Percentiles rank a stretch among this genome's conserved stretches.
Conservation (phyloP, 1,139 yeast genomes). For the Nakaseomyces delphensis region DNA sequence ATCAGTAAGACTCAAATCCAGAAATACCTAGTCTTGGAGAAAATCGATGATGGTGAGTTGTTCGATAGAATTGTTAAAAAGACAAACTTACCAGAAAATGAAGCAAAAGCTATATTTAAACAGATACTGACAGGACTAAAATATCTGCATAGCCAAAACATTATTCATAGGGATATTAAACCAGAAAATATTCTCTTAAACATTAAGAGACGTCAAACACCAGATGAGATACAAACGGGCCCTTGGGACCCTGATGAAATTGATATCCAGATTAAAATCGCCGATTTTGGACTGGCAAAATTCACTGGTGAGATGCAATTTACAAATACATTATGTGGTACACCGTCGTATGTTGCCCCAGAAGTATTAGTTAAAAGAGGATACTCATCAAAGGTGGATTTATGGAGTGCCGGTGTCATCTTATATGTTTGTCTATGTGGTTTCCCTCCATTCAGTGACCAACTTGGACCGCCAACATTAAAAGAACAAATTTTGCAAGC, state of each 20-base stretch:
- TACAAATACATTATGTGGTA: constrained; percentile 72
- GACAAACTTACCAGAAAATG: constrained; percentile 50
- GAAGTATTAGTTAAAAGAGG: constrained; percentile 54
- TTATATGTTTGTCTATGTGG: constrained; percentile 73
- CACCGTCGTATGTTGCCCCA: constrained; percentile 80
- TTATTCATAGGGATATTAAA: constrained; percentile 70
- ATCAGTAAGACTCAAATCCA: constrained; percentile 45
- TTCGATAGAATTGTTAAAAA: constrained; percentile 62
- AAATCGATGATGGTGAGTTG: constrained; percentile 65
- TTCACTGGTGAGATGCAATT: constrained; percentile 69
- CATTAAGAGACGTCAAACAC: constrained; percentile 39
- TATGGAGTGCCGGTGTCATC: constrained; percentile 76
- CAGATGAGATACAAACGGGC: constrained; percentile 41
- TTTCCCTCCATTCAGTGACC: constrained; percentile 79
- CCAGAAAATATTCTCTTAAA: constrained; percentile 68
- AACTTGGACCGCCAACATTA: constrained; percentile 70
- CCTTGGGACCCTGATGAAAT: constrained; percentile 67
- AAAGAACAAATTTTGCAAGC: constrained; percentile 62
- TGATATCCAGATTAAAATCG: constrained; percentile 61
- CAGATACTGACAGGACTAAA: constrained; percentile 56
- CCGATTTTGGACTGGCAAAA: constrained; percentile 75
- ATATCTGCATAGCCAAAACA: constrained; percentile 54
- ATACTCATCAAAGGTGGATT: constrained; percentile 63
- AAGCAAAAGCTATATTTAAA: constrained; percentile 50
- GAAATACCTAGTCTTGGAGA: constrained; percentile 63